Conservation (phyloP, 768 basidiomycete species). For the Leccinum boreale region DNA sequence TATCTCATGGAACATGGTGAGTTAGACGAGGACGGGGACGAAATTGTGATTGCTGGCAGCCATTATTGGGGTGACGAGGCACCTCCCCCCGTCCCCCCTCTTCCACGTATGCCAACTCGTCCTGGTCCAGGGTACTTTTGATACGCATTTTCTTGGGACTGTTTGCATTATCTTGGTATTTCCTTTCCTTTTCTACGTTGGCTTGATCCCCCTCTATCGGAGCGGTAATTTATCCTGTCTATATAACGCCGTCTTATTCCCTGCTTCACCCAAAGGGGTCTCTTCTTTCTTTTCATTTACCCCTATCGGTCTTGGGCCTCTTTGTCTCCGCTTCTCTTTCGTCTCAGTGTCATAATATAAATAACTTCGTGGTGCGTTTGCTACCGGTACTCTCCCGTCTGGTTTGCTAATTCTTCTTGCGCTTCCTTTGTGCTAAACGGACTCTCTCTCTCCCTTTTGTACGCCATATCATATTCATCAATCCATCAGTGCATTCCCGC, state of each 20-base stretch:
- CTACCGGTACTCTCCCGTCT: not conserved
- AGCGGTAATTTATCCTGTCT: conserved; percentile 31
- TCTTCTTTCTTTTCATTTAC: conserved; percentile 5
- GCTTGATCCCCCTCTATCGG: conserved; percentile 1
- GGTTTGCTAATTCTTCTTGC: conserved; percentile 14
- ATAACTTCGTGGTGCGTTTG: conserved; percentile 4
- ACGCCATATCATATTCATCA: conserved; percentile 3
- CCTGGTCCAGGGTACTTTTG: conserved; percentile 30
- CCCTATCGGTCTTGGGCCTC: conserved; percentile 10
- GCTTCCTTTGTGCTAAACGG: conserved; percentile 5
- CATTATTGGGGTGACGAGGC: conserved; percentile 19
- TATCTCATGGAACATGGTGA: conserved; percentile 30
- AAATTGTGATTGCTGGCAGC: conserved; percentile 15
- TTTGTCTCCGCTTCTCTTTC: conserved; percentile 4
- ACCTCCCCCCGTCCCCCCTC: conserved; percentile 22
- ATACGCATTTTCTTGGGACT: conserved; percentile 9
- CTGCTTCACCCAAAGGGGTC: conserved; percentile 3
- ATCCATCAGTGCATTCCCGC: not conserved
- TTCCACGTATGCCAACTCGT: conserved; percentile 12
- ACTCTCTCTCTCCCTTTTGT: not conserved
- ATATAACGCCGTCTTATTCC: conserved; percentile 16
- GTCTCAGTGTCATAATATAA: not conserved
- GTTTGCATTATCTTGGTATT: conserved; percentile 10
- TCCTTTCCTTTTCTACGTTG: not conserved
- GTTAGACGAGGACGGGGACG: conserved; percentile 21